Conservation (phyloP, 2,329 filamentous ascomycete species). For the Aspergillus ruber region DNA sequence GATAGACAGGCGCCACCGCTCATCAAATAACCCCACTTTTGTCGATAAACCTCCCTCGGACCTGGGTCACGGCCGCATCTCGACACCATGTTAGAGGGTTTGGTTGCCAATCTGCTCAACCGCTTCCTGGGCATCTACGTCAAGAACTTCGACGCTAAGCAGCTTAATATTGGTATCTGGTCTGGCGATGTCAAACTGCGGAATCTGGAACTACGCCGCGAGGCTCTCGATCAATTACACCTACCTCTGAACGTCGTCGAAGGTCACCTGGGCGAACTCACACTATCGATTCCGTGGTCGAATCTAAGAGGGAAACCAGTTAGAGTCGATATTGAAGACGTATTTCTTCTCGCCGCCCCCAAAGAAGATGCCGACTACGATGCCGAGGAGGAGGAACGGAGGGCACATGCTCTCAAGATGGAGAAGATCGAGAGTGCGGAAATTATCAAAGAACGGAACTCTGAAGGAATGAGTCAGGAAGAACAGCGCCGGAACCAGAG, state of each 20-base stretch:
- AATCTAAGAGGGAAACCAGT: slow-evolving; percentile 92
- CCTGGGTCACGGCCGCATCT: slow-evolving; percentile 64
- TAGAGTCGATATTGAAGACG: slow-evolving; percentile 92
- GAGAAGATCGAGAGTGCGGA: slow-evolving; percentile 97
- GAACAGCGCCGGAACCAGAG: slow-evolving; percentile 97
- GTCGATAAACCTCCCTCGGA: slow-evolving; percentile 41
- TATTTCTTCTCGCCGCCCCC: slow-evolving; percentile 88
- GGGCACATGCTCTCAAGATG: slow-evolving; percentile 91
- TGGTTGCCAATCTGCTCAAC: slow-evolving; percentile 95
- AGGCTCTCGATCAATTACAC: slow-evolving; percentile 94
- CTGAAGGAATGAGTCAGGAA: slow-evolving; percentile 88
- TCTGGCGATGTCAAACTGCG: slow-evolving; percentile 94
- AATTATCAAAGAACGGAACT: slow-evolving; percentile 81
- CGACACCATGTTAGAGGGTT: slow-evolving; percentile 83
- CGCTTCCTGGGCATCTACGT: slow-evolving; percentile 99
- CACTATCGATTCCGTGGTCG: slow-evolving; percentile 92
- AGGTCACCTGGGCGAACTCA: slow-evolving; percentile 87
- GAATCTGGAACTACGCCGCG: slow-evolving; percentile 83
- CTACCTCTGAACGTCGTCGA: slow-evolving; percentile 94
- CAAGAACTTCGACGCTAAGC: slow-evolving; percentile 96
- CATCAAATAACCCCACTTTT: slow-evolving; percentile 7
- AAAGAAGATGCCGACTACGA: slow-evolving; percentile 94
- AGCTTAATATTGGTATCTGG: slow-evolving; percentile 98
- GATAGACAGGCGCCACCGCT: slow-evolving; percentile 5
- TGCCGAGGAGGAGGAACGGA: slow-evolving; percentile 80